phyloP scores from a whole-genome alignment of 371 early-diverging fungal species.

The Mycotypha africana region DNA sequence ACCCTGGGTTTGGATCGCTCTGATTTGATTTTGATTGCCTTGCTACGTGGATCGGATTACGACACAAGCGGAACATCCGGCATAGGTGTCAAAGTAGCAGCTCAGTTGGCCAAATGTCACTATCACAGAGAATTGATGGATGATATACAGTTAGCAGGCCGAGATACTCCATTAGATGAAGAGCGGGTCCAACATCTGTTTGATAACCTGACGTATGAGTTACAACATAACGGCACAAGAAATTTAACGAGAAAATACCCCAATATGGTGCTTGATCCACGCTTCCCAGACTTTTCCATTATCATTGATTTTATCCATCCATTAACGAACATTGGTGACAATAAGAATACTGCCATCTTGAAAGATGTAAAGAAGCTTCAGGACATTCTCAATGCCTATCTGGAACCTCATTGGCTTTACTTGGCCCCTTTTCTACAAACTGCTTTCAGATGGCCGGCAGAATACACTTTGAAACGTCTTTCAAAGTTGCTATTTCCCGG shows the following conservation, averaged over 20 bases:
- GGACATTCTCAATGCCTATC: background rate
- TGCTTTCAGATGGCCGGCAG: conserved; percentile 9
- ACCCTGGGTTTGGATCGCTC: conserved; percentile 21
- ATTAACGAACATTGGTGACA: conserved; percentile 2
- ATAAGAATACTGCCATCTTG: background rate
- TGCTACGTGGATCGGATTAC: conserved; percentile 35
- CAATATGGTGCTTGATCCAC: conserved; percentile 5
- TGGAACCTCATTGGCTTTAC: conserved; percentile 12
- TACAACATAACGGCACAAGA: conserved; percentile 10
- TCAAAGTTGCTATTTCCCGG: conserved; percentile 12
- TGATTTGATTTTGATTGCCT: conserved; percentile 36
- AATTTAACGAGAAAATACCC: conserved; percentile 4
- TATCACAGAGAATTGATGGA: conserved; percentile 18
- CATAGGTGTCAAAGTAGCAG: conserved; percentile 23
- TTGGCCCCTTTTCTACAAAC: conserved; percentile 9
- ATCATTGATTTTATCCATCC: conserved; percentile 17
- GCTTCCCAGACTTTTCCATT: conserved; percentile 12
- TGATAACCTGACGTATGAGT: conserved; percentile 17
- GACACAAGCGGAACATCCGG: conserved; percentile 17
- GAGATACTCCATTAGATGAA: conserved; percentile 4
- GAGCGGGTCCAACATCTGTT: conserved; percentile 13
- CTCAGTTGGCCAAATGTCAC: conserved; percentile 21
- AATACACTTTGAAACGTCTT: conserved; percentile 6
- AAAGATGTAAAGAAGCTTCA: conserved; percentile 1
- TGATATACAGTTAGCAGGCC: conserved; percentile 3